phyloP scores from a whole-genome alignment of 495 filamentous ascomycete genomes.

The Annulohypoxylon bovei region DNA sequence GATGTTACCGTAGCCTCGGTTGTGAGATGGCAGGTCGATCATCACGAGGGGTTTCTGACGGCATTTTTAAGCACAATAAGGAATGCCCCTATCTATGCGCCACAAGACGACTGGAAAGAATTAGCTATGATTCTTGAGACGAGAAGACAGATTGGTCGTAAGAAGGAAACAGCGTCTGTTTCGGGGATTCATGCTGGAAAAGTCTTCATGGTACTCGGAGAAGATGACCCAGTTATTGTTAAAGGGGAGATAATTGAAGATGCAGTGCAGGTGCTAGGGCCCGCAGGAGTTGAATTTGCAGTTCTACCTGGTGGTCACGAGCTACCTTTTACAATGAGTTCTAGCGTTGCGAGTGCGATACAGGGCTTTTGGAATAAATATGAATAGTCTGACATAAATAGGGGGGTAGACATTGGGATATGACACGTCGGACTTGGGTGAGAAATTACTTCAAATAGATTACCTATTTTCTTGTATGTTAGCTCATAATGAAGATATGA shows the following conservation, averaged over 20 bases:
- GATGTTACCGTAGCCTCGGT: conserved; percentile 49
- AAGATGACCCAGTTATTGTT: conserved; percentile 63
- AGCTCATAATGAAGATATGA: not conserved
- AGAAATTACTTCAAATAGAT: not conserved
- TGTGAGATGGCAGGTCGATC: conserved; percentile 63
- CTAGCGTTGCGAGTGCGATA: conserved; percentile 53
- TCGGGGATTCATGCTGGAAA: conserved; percentile 58
- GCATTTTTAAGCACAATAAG: conserved; percentile 63
- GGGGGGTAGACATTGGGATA: not conserved
- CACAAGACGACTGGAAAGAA: conserved; percentile 64
- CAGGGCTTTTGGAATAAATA: conserved; percentile 50
- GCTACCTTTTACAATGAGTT: conserved; percentile 56
- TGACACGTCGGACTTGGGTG: not conserved
- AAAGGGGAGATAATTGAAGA: conserved; percentile 64
- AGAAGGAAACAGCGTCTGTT: conserved; percentile 6
- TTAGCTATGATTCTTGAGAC: conserved; percentile 62
- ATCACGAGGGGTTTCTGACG: conserved; percentile 63
- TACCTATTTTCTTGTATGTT: not conserved
- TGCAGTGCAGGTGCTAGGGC: conserved; percentile 53
- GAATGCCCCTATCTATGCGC: conserved; percentile 59
- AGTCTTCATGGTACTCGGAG: conserved; percentile 61
- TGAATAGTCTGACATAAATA: not conserved
- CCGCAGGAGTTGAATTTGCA: conserved; percentile 56
- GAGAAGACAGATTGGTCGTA: conserved; percentile 42
- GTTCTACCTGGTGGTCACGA: conserved; percentile 62